phyloP scores from a whole-genome alignment of 2,329 filamentous ascomycete genomes.

The Pezicula radicicola region DNA sequence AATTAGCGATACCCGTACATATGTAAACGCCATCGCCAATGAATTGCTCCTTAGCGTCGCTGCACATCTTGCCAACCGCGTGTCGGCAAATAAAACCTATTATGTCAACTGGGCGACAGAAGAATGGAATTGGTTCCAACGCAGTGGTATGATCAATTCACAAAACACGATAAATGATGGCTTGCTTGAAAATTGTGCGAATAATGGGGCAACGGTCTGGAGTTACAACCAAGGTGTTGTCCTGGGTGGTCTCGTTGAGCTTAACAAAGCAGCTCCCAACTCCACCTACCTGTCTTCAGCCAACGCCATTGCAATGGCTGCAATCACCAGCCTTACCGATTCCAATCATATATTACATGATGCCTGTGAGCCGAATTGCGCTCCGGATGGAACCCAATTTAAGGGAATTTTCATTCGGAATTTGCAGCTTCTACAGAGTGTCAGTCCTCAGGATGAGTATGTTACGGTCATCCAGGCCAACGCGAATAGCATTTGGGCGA shows the following conservation, averaged over 20 bases:
- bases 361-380: constrained; percentile 44
- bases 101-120: constrained; percentile 51
- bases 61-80: constrained; percentile 52
- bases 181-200: constrained; percentile 42
- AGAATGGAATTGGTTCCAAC: constrained; percentile 49
- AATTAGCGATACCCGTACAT: constrained; percentile 27
- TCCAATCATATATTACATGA: constrained; percentile 50
- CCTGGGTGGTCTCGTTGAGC: constrained; percentile 55
- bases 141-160: constrained; percentile 44
- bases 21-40: constrained; percentile 57
- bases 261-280: constrained; percentile 45
- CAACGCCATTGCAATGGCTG: constrained; percentile 48
- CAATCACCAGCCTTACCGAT: constrained; percentile 43
- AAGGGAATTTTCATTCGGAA: constrained; percentile 72
- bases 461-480: constrained; percentile 56
- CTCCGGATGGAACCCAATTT: constrained; percentile 60
- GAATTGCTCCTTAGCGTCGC: constrained; percentile 53
- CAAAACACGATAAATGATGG: constrained; percentile 52
- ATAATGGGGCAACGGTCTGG: constrained; percentile 41
- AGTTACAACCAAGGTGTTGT: constrained; percentile 62
- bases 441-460: constrained; percentile 46
- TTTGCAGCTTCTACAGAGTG: constrained; percentile 47
- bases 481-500: constrained; percentile 63
- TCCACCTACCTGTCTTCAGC: constrained; percentile 40
- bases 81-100: constrained; percentile 47